These are phyloP conservation scores for Umbellularia californica DNA, from an alignment of 164 flowering plant species.

Conservation along the genomic window DNA sequence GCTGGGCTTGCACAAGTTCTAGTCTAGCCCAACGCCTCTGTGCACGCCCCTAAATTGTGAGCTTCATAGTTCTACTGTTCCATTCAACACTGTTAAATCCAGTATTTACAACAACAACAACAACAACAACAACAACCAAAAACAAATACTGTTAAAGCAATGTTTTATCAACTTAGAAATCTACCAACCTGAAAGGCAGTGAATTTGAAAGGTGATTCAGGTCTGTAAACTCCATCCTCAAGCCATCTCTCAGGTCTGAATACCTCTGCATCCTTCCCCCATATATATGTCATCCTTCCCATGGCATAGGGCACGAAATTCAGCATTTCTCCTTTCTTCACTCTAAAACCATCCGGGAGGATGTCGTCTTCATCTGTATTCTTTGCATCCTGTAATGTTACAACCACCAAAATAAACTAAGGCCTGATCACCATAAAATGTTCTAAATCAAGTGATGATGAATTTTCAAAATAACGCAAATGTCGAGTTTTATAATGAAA, in stretches of 20 bases:
- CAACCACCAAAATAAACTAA: neutral
- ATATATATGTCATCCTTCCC: conserved; percentile 70
- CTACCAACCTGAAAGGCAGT: conserved; percentile 54
- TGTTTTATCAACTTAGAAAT: too few species aligned
- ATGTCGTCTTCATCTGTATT: conserved; percentile 46
- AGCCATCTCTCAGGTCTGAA: conserved; percentile 75
- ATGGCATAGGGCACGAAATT: conserved; percentile 60
- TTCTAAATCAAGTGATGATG: neutral
- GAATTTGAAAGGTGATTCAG: conserved; percentile 70
- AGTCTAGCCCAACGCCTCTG: too few species aligned
- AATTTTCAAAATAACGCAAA: too few species aligned
- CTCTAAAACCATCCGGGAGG: conserved; percentile 64
- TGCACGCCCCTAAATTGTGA: too few species aligned
- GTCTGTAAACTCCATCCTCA: conserved; percentile 47
- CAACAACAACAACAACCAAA: too few species aligned
- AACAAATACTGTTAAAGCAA: too few species aligned
- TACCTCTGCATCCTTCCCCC: conserved; percentile 76
- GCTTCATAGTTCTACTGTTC: too few species aligned
- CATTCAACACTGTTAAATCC: too few species aligned
- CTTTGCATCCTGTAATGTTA: conserved; percentile 48
- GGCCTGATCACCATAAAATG: neutral
- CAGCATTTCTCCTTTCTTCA: conserved; percentile 58
- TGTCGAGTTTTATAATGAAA: too few species aligned
- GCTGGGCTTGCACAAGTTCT: too few species aligned
- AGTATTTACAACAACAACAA: too few species aligned